Evolutionary conservation across 2,329 filamentous ascomycete species (phyloP).

Genomic region (Sporothrix brunneoviolacea): DNA sequence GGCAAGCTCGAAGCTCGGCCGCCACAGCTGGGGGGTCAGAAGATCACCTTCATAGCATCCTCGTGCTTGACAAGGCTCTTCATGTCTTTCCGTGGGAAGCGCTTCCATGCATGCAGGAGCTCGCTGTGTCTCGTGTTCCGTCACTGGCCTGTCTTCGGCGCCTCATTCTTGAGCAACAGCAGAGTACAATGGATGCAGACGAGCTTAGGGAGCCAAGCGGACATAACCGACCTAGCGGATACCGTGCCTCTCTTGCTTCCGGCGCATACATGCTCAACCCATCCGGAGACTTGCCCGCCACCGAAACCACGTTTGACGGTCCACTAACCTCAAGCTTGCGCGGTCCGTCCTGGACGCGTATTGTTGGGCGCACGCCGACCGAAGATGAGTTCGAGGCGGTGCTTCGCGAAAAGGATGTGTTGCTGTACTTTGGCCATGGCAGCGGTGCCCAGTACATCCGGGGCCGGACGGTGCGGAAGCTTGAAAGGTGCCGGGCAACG

Average conservation of each 20-base stretch:
- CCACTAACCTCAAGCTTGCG: conserved; percentile 57
- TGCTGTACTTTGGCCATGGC: conserved; percentile 95
- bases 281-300: conserved; percentile 72
- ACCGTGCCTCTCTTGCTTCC: conserved; percentile 45
- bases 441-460: conserved; percentile 92
- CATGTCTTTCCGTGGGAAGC: conserved; percentile 96
- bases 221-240: conserved; percentile 31
- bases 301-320: conserved; percentile 66
- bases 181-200: background rate
- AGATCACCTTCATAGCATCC: conserved; percentile 60
- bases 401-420: conserved; percentile 60
- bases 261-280: conserved; percentile 87
- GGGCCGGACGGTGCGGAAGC: conserved; percentile 69
- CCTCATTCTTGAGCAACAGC: conserved; percentile 54
- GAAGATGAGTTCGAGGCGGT: conserved; percentile 70
- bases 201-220: conserved; percentile 11
- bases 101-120: conserved; percentile 71
- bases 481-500: conserved; percentile 65
- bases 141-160: conserved; percentile 77
- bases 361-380: conserved; percentile 61
- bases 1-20: background rate
- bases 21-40: conserved; percentile 28
- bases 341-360: conserved; percentile 58
- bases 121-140: conserved; percentile 79
- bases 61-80: conserved; percentile 85